Base-by-base conservation (phyloP, 345 rosid species). In the Leavenworthia alabamica region DNA sequence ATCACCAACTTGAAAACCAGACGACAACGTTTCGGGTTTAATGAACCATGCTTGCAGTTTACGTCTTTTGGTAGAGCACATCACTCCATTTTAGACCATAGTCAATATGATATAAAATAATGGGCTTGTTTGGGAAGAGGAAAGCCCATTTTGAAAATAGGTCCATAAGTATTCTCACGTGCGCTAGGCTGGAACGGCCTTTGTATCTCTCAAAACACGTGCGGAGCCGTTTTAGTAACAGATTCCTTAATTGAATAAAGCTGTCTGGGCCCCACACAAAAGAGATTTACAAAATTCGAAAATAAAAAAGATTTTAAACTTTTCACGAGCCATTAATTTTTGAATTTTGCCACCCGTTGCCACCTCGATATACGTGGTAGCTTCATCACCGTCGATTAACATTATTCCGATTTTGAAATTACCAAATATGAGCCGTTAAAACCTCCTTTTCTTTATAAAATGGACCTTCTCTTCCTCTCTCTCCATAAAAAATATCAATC, bases 291-390 rank as follows among this genome's bases (percentile, higher is more conserved):
- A 41, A 60, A 68, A 68, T 68, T 68, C 60, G n/a, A n/a, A 20
- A 20, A 60, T 50, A 68, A 58, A 15, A 15, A 12, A 6, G 2
- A 56, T 40, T n/a, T 24, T 54, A 42, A n/a, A 7, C 40, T 14
- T n/a, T 59, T 50, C 66, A 60, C 73, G 73, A 68, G 66, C 73
- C 66, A 60, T 51, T 68, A 23, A 40, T 48, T 60, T 66, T 68
- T 15, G 32, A 68, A 65, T 44, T 59, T 68, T 31, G 60, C 73
- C 54, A 68, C 73, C 73, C 73, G 73, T 68, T 68, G 46, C 66
- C 60, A 51, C 66, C 60, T 58, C 52, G 65, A 58, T 29, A 1
- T 29, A 67, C 72, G 72, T 67, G 72, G 72, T 54, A 1, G 0
- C 6, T 7, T 59, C 29, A 11, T 1, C 2, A 26, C 66, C 73